Evolutionary conservation across 202 grass and related monocot species (phyloP).

Genomic region (Zoysia matrella): DNA sequence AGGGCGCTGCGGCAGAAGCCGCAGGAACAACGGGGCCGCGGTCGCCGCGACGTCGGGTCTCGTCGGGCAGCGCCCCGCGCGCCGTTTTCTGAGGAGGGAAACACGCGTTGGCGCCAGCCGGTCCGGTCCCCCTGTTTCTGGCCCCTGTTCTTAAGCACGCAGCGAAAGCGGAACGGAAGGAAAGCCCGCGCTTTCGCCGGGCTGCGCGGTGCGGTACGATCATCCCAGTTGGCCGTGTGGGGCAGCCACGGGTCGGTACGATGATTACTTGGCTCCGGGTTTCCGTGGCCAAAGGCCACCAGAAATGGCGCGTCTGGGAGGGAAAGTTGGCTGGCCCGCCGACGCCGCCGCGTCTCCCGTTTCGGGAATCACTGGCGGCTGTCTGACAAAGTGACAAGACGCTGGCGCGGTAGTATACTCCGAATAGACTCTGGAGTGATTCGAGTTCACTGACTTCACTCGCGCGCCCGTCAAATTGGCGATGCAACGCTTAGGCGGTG

Average conservation of each 20-base stretch:
- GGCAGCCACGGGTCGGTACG: background rate
- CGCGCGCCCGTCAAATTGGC: background rate
- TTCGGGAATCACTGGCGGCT: background rate
- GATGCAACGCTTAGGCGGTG: background rate
- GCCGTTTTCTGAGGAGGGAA: background rate
- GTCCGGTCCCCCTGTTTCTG: no score
- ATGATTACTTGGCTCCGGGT: constrained; percentile 20
- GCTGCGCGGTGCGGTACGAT: background rate
- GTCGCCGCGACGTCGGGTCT: background rate
- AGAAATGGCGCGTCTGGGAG: constrained; percentile 1
- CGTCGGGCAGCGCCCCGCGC: background rate
- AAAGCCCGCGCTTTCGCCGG: background rate
- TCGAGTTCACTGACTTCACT: background rate
- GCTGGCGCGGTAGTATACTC: no score
- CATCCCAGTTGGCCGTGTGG: constrained; percentile 3
- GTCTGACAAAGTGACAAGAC: background rate
- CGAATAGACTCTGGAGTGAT: background rate
- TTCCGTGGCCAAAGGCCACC: constrained; percentile 10
- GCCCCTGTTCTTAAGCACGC: background rate
- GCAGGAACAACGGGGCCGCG: constrained; percentile 23
- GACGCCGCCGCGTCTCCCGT: background rate
- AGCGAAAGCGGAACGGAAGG: background rate
- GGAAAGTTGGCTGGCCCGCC: no score
- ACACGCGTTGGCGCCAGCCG: background rate
- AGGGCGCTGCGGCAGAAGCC: constrained; percentile 20